Base-by-base conservation (phyloP, 208 protist genomes). In the Trypanosoma rangeli region DNA sequence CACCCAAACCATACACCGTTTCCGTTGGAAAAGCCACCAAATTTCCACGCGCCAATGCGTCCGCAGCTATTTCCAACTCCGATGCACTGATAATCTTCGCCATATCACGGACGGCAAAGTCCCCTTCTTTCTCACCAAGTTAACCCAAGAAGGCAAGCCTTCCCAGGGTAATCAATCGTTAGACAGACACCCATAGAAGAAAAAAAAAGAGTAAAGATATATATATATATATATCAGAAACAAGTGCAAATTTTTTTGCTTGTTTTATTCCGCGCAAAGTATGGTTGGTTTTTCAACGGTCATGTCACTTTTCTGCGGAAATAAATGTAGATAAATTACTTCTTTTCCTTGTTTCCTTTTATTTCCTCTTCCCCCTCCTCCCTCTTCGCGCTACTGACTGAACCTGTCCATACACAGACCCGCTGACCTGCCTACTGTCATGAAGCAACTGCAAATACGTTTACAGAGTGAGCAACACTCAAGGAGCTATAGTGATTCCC, bases 1-100 rank as follows among this genome's bases (percentile, higher is more conserved):
- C 97, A 13, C 98, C 98, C 0, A 99, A 79, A 13, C 98, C 98
- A 75, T 99, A 99, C n/a, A 99, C 98, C 8, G 98, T 99, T 78
- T 99, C 98, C 0, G 98, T 99, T 7, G 98, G 98, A 64, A 99
- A 97, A 26, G 97, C 88, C 18, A 99, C 98, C 0, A 99, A 79
- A 31, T 83, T 77, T 20, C 88, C 90, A 33, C 61, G 33, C 49
- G 50, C 37, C 18, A 93, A 72, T 13, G 84, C 80, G 35, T 78
- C 78, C 8, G 83, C 87, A 13, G 88, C 91, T 2, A 42, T 60
- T 4, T 57, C 67, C 50, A 96, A 66, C 48, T 90, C 80, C 7
- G 83, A 82, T 35, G 69, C 70, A 7, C 68, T 79, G 29, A 93
- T 81, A 60, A 94, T 87, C 26, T 65, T 71, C 8, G 78, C 80